A percentile compares a stretch with the other conserved stretches of the same genome.
phyloP scores from a whole-genome alignment of 1,139 yeast genomes.

The Debaryomyces sp. region DNA sequence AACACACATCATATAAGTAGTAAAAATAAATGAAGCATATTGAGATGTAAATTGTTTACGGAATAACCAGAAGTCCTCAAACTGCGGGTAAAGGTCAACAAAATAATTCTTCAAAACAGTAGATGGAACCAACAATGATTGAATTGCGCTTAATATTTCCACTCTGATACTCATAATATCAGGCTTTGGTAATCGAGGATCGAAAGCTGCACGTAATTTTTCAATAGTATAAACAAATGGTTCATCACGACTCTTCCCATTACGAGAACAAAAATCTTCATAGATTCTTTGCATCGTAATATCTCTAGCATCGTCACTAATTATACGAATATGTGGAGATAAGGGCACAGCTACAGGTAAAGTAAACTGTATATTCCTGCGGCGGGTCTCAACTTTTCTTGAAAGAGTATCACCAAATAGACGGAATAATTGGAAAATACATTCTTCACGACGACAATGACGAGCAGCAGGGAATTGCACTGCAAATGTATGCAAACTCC shows the following conservation, averaged over 20 bases:
- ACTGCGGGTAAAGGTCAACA: conserved; percentile 66
- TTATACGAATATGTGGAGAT: conserved; percentile 91
- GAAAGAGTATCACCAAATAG: conserved; percentile 80
- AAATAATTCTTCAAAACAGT: conserved; percentile 75
- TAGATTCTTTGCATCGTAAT: conserved; percentile 84
- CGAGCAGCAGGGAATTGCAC: conserved; percentile 98
- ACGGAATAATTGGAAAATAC: conserved; percentile 88
- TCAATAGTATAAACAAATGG: conserved; percentile 87
- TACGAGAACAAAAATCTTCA: conserved; percentile 80
- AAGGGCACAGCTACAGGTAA: conserved; percentile 92
- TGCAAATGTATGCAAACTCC: conserved; percentile 87
- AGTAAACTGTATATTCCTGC: conserved; percentile 83
- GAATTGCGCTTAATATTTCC: conserved; percentile 89
- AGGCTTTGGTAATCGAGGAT: conserved; percentile 90
- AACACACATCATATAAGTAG: conserved; percentile 94
- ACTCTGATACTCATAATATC: conserved; percentile 87
- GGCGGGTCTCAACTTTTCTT: conserved; percentile 83
- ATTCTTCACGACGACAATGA: conserved; percentile 95
- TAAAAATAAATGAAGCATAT: conserved; percentile 92
- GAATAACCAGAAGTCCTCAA: conserved; percentile 97
- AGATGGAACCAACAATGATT: conserved; percentile 82
- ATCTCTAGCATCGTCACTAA: conserved; percentile 80
- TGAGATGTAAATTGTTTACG: conserved; percentile 93
- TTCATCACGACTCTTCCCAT: conserved; percentile 80
- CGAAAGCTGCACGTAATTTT: conserved; percentile 89